These are phyloP conservation scores for Calonectria pauciramosa DNA, from an alignment of 2,329 filamentous ascomycete genomes.

Conservation along the genomic window DNA sequence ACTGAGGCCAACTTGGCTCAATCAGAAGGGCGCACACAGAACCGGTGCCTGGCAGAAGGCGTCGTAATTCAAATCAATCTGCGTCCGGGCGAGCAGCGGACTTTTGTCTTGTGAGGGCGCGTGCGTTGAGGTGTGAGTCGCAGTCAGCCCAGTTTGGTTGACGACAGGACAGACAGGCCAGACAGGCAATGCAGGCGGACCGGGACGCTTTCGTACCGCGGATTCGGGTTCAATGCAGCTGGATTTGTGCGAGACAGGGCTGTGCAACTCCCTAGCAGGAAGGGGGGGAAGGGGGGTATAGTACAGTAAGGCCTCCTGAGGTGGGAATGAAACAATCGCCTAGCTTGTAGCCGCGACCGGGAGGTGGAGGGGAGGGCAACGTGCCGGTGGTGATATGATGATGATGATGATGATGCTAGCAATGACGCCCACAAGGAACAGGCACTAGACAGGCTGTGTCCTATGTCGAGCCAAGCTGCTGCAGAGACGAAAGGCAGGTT, in stretches of 20 bases:
- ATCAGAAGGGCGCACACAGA: conserved; percentile 4
- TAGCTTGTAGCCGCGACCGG: background rate
- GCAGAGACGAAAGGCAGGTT: background rate
- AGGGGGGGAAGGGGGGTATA: background rate
- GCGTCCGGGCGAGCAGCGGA: conserved; percentile 13
- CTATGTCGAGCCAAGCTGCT: background rate
- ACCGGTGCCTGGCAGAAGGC: conserved; percentile 20
- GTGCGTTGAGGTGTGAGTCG: conserved; percentile 6
- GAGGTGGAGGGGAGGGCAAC: background rate
- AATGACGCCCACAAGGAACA: conserved; percentile 3
- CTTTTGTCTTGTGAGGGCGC: conserved; percentile 9
- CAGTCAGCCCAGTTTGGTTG: conserved; percentile 4
- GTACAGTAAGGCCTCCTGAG: background rate
- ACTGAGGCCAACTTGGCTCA: conserved; percentile 23
- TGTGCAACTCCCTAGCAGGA: conserved; percentile 3
- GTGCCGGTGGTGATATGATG: background rate
- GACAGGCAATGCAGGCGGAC: background rate
- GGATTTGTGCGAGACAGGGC: conserved; percentile 3
- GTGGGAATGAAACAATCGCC: conserved; percentile 7
- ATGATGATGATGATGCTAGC: background rate
- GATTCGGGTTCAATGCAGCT: background rate
- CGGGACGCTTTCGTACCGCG: conserved; percentile 13
- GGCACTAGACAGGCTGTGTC: background rate
- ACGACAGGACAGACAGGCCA: background rate
- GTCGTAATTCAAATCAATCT: conserved; percentile 23